These are phyloP conservation scores for Tetrapisispora nanseiensis DNA, from an alignment of 805 yeast species.

Conservation along the genomic window DNA sequence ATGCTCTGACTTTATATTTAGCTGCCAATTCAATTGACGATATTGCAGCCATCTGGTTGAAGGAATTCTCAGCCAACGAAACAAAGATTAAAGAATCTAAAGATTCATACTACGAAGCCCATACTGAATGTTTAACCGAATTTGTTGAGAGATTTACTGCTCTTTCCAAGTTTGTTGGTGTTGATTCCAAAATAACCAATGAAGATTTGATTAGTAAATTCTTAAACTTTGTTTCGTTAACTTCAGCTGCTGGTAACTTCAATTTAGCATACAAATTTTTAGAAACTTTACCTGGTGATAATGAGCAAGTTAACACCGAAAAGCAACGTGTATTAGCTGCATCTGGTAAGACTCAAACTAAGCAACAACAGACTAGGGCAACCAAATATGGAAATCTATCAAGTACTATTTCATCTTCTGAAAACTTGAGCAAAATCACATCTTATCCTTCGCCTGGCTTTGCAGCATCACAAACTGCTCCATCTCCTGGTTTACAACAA, in stretches of 20 bases:
- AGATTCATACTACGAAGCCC: constrained; percentile 68
- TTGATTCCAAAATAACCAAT: constrained; percentile 17
- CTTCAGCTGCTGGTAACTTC: constrained; percentile 75
- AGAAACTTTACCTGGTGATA: constrained; percentile 59
- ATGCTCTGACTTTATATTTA: constrained; percentile 68
- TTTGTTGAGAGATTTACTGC: constrained; percentile 79
- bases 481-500: constrained; percentile 1
- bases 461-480: background rate
- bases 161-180: constrained; percentile 29
- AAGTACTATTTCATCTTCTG: background rate
- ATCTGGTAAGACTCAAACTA: constrained; percentile 29
- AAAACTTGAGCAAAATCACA: background rate
- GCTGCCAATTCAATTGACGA: constrained; percentile 76
- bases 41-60: constrained; percentile 73
- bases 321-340: constrained; percentile 74
- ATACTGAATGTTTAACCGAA: constrained; percentile 67
- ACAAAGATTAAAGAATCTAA: constrained; percentile 31
- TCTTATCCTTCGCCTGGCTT: background rate
- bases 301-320: constrained; percentile 61
- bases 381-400: constrained; percentile 1
- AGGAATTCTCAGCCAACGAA: constrained; percentile 50
- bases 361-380: constrained; percentile 6
- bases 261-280: constrained; percentile 69
- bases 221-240: constrained; percentile 71
- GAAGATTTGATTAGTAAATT: constrained; percentile 39